Evolutionary conservation across 768 basidiomycete species (phyloP).

Genomic region (Hortiboletus flavorubellus): DNA sequence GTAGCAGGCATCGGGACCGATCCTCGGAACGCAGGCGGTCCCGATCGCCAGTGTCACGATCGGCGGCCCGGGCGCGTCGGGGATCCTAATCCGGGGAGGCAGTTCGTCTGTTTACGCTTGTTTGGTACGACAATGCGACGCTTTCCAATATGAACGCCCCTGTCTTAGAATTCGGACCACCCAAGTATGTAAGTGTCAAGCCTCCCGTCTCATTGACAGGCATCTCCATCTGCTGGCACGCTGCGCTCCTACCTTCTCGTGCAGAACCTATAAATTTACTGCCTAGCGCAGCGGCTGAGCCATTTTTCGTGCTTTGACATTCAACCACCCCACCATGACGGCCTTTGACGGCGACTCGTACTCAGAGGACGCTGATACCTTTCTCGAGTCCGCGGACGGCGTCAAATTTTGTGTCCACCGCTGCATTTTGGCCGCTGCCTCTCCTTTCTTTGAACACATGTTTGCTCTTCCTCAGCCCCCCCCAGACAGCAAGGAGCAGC

Average conservation of each 20-base stretch:
- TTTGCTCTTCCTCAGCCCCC: constrained; percentile 58
- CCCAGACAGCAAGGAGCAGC: constrained; percentile 21
- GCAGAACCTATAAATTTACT: constrained; percentile 20
- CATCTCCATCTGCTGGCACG: not conserved
- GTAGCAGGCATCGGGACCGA: constrained; percentile 50
- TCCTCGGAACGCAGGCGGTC: constrained; percentile 22
- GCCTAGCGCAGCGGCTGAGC: not conserved
- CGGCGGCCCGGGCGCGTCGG: constrained; percentile 30
- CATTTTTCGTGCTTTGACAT: not conserved
- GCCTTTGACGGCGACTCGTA: constrained; percentile 36
- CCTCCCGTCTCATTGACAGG: not conserved
- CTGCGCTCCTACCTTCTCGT: constrained; percentile 6
- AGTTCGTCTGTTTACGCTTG: constrained; percentile 18
- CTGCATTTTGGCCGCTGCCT: constrained; percentile 59
- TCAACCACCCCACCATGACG: constrained; percentile 24
- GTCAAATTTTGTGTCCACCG: constrained; percentile 60
- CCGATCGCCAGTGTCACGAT: constrained; percentile 23
- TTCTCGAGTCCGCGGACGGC: constrained; percentile 43
- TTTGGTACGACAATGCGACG: constrained; percentile 16
- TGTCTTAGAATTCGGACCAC: constrained; percentile 17
- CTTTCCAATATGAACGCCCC: constrained; percentile 1
- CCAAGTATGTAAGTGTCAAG: constrained; percentile 23
- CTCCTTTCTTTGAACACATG: constrained; percentile 68
- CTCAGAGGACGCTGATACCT: constrained; percentile 49
- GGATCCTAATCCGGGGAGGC: constrained; percentile 1